Base-by-base conservation (phyloP, 306 rosid genomes). In the Dalbergia cultrata region DNA sequence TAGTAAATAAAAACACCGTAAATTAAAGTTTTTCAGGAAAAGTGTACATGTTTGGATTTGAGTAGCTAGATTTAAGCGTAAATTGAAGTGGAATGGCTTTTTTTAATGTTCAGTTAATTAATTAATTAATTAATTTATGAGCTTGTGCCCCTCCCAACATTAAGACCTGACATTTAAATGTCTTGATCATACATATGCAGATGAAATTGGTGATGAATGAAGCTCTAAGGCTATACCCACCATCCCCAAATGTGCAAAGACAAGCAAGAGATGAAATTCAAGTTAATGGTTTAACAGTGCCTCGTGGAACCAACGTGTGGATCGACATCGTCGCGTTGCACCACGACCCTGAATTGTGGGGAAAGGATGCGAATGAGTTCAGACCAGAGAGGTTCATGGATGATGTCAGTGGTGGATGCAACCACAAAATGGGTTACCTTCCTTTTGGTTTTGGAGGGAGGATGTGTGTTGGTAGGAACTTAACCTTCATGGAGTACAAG, bases 391-490 rank as follows among this genome's bases (percentile, higher is more conserved):
- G 87, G 69, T 84, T 84, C 81, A 74, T 54, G 81, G 91, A 89
- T n/a, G 88, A 86, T 81, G 70, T 79, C 1, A 74, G 81, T 19
- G 99, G 99, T 1, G 96, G 98, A 0, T 95, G 99, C 88, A 87
- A 78, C 26, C 93, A 93, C 88, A 93, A 88, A 84, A 93, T 95
- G 98, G 98, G 99, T 18, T 91, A 78, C 68, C 70, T 95, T 83
- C 97, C 98, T 0, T 95, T 95, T 58, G 99, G 99, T 7, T 95
- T 95, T 75, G 99, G 99, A 83, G 99, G 98, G 31, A 90, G 99
- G 26, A 91, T 93, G 97, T 95, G 99, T 77, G 88, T 95, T 21
- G 99, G 99, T 2, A 88, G 95, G 52, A 95, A 93, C 89, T 79
- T 95, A 78, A 86, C 90, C 11, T 81, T 89, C 17, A 85, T 91